Evolutionary conservation across 139 green algal species (phyloP).

Genomic region (Diplosphaera chodatii): DNA sequence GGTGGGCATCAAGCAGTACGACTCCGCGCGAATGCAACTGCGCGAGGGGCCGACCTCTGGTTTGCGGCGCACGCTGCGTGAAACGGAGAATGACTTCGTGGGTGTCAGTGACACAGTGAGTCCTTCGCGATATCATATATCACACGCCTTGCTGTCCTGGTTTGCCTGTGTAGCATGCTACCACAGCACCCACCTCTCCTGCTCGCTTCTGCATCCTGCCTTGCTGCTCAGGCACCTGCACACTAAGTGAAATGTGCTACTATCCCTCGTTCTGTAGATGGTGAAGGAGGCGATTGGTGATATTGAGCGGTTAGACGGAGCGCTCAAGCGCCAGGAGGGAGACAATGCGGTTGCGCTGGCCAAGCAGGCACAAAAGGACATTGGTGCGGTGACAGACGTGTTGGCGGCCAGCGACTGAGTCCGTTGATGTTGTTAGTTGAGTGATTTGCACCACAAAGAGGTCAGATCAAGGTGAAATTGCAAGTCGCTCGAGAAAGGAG

Average conservation of each 20-base stretch:
- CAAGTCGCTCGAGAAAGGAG: too few relatives aligned
- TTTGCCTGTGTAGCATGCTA: too few relatives aligned
- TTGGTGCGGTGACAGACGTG: neutral
- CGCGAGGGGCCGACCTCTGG: neutral
- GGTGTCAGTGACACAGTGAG: neutral
- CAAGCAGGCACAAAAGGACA: neutral
- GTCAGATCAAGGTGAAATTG: too few relatives aligned
- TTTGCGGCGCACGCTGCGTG: neutral
- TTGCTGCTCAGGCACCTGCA: too few relatives aligned
- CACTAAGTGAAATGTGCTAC: too few relatives aligned
- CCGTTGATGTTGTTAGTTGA: too few relatives aligned
- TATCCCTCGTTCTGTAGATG: too few relatives aligned
- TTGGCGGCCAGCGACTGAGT: neutral
- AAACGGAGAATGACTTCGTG: neutral
- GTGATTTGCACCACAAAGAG: too few relatives aligned
- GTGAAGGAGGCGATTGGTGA: neutral
- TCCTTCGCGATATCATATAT: too few relatives aligned
- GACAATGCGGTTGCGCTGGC: neutral
- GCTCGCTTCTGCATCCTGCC: too few relatives aligned
- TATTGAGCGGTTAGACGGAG: neutral
- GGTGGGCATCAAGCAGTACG: neutral
- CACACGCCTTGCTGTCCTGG: too few relatives aligned
- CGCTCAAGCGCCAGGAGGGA: neutral
- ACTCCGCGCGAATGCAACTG: neutral
- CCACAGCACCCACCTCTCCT: too few relatives aligned